phyloP scores from a whole-genome alignment of 371 early-diverging fungal genomes.

The Mucor sp. region DNA sequence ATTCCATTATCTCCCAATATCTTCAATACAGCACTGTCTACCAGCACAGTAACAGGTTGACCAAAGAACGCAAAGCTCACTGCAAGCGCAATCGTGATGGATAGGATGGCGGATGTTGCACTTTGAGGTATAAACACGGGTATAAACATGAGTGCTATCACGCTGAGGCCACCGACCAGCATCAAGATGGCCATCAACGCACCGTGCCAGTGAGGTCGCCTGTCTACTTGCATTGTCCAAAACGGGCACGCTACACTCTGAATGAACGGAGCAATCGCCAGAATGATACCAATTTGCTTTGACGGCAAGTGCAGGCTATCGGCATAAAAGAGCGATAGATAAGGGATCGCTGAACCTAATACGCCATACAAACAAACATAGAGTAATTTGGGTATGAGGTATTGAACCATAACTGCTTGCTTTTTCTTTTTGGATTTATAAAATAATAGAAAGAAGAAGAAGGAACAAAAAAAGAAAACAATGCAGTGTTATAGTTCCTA shows the following conservation, averaged over 20 bases:
- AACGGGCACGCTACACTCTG: constrained; percentile 43
- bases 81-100: constrained; percentile 25
- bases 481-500: background rate
- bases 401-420: constrained; percentile 1
- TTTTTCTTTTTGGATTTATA: background rate
- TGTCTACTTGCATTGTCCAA: constrained; percentile 46
- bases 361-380: constrained; percentile 39
- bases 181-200: constrained; percentile 32
- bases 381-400: constrained; percentile 37
- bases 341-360: constrained; percentile 44
- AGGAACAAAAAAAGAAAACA: background rate
- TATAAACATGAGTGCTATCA: constrained; percentile 34
- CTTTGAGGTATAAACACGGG: constrained; percentile 18
- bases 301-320: constrained; percentile 33
- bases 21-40: constrained; percentile 47
- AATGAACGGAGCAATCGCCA: constrained; percentile 46
- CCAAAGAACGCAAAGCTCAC: constrained; percentile 48
- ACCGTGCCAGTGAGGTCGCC: constrained; percentile 37
- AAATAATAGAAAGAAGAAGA: constrained; percentile 10
- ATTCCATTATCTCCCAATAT: constrained; percentile 44
- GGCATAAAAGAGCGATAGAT: constrained; percentile 41
- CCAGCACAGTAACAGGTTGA: constrained; percentile 35
- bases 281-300: constrained; percentile 41
- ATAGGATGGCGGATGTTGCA: constrained; percentile 6
- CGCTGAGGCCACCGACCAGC: constrained; percentile 35